These are phyloP conservation scores for Daedaleopsis sinensis DNA, from an alignment of 768 basidiomycete genomes.

Conservation along the genomic window DNA sequence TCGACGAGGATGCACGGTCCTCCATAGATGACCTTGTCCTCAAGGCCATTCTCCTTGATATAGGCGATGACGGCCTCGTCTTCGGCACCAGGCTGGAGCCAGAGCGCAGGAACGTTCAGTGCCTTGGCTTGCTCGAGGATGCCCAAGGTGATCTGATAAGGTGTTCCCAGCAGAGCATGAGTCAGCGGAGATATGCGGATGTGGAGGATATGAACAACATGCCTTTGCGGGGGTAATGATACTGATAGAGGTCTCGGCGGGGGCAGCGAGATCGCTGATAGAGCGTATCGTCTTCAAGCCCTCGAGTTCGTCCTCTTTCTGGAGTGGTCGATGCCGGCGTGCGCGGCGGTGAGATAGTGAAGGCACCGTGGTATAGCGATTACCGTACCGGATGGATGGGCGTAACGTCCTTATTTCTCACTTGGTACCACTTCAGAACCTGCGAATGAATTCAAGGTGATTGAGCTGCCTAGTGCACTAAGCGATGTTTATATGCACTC, in stretches of 20 bases:
- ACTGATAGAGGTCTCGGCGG: conserved; percentile 71
- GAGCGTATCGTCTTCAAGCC: conserved; percentile 58
- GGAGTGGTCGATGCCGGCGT: not conserved
- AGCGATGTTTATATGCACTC: not conserved
- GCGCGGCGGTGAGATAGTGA: not conserved
- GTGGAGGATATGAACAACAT: not conserved
- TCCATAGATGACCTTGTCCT: conserved; percentile 72
- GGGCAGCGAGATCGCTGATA: conserved; percentile 59
- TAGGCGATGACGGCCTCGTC: conserved; percentile 64
- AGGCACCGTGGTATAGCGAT: not conserved
- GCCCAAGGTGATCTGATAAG: conserved; percentile 65
- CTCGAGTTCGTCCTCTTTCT: conserved; percentile 76
- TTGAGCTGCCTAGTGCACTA: not conserved
- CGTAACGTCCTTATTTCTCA: conserved; percentile 57
- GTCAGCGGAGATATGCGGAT: not conserved
- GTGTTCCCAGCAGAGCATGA: not conserved
- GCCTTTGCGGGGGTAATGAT: conserved; percentile 81
- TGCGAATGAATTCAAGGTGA: conserved; percentile 31
- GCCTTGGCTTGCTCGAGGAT: conserved; percentile 68
- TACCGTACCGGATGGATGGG: conserved; percentile 73
- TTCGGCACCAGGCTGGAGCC: conserved; percentile 91
- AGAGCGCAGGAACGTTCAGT: conserved; percentile 74
- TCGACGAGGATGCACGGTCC: conserved; percentile 84
- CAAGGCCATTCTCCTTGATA: conserved; percentile 65
- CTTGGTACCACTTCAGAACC: conserved; percentile 81